Percentiles rank a stretch among this genome's conserved stretches.
phyloP scores from a whole-genome alignment of 2,329 filamentous ascomycete genomes.

The Penicillium polonicum region DNA sequence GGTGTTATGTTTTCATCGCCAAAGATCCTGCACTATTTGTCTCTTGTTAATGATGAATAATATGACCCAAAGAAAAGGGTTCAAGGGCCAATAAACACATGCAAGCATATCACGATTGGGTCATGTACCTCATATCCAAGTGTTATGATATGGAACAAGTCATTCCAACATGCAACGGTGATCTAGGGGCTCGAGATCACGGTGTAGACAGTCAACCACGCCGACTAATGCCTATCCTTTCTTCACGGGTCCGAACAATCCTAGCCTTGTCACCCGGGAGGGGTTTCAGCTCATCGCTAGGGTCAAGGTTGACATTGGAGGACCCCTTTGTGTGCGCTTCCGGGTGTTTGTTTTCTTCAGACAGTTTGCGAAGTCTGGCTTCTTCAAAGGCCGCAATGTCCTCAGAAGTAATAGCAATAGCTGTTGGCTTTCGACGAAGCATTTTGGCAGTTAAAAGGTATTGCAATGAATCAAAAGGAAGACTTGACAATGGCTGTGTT shows the following conservation, averaged over 20 bases:
- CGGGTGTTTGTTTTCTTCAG: conserved; percentile 28
- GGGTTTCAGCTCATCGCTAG: conserved; percentile 52
- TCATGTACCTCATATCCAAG: background rate
- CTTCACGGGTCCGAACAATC: conserved; percentile 48
- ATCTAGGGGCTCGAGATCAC: background rate
- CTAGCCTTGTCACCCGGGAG: conserved; percentile 50
- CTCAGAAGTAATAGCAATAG: conserved; percentile 51
- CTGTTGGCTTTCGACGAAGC: conserved; percentile 53
- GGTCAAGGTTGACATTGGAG: conserved; percentile 39
- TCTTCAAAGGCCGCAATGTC: conserved; percentile 51
- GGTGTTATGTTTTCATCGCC: background rate
- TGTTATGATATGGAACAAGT: background rate
- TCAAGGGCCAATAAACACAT: background rate
- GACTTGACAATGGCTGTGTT: background rate
- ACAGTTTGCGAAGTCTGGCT: conserved; percentile 33
- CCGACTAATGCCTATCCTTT: conserved; percentile 44
- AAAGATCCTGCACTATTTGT: background rate
- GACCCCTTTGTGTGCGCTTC: conserved; percentile 21
- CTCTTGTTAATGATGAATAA: background rate
- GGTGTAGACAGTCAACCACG: conserved; percentile 19
- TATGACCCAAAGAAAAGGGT: background rate
- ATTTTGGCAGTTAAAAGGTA: conserved; percentile 29
- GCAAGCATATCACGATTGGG: background rate
- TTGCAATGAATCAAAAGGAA: background rate
- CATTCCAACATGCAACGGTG: background rate